Evolutionary conservation across 208 protist species (phyloP), one percentile per base, ranked within the genome.

Genomic region (Leishmania braziliensis): DNA sequence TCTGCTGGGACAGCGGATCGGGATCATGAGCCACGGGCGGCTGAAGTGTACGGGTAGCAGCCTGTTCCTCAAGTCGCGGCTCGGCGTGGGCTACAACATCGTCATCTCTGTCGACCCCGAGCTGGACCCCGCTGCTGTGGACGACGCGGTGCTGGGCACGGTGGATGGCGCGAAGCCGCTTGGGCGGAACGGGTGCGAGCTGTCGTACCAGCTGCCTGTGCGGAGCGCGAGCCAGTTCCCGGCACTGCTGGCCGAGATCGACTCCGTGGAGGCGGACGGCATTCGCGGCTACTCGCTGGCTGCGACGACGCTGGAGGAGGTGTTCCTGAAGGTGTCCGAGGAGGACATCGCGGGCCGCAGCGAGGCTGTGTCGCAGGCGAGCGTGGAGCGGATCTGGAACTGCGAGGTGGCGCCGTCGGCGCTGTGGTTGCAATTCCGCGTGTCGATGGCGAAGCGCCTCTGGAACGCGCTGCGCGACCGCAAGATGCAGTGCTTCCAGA

Each of bases 1-100:
- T 78, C 78, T 96, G 26, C 89, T 99, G n/a, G 90, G 91, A 14
- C 86, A 98, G 81, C 79, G 88, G 29, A 97, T 99, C 76, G 97
- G 91, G 1, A 98, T 99, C 66, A 94, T 99, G 89, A 89, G 88
- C 48, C 78, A 86, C 29, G 92, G 92, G 48, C 75, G 84, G 1
- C 73, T 95, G 39, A 82, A 90, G 74, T 93, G 89, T 75, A 62
- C 78, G 0, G 91, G 91, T 66, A 90, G 81, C 70, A 91, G 79
- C 77, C 69, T 89, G 75, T 92, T 92, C 63, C 82, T 94, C 33
- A 92, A 92, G 84, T 84, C 75, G 16, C 73, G 78, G 29, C 86
- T 91, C 23, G 88, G 87, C 39, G 82, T 91, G 58, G 91, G 91
- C 68, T 93, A 93, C 84, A 79, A 68, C 65, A 74, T 93, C 10